Evolutionary conservation across 2,329 filamentous ascomycete species (phyloP), one percentile per base, ranked within the genome.

Genomic region (Cryphonectria radicalis): DNA sequence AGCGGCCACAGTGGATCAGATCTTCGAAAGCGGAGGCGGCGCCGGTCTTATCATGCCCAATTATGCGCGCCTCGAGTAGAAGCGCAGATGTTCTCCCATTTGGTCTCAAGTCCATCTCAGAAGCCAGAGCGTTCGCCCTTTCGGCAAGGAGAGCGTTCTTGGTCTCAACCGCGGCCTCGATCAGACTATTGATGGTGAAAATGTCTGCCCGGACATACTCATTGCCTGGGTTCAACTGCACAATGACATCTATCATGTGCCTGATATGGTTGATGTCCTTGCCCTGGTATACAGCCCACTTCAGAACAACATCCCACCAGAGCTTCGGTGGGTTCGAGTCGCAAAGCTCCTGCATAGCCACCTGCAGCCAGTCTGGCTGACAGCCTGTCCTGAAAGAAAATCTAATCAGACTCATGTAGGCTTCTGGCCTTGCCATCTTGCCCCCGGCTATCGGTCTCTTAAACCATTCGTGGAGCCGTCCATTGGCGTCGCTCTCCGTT

Each of bases 31-130:
- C 87, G 11, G 84, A 85, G 71, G 88, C 86, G 2, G 92, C 92
- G 10, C 91, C 92, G 46, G 90, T 86, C 22, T 96, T 80, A 79
- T 98, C 92, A 2, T 89, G 87, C 4, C 91, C 89, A 53, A 88
- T 87, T n/a, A 97, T 85, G 17, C 91, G 89, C 76, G 96, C 92
- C 70, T 91, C 87, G 75, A 98, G 88, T 77, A 94, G 90, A 66
- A 97, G 84, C 63, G 93, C 85, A 75, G 89, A 91, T 0, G 94
- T 97, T 66, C 86, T 84, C 14, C 89, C 87, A 78, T 97, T 88
- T 0, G 92, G 88, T 67, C 85, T 79, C 32, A 97, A 87, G 5
- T 86, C 87, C 76, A 90, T 87, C 76, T 91, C 89, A 62, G 87
- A 79, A 1, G 90, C 90, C 14, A 98, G 81, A 1, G 87, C 82